Evolutionary conservation across 2,329 filamentous ascomycete genomes (phyloP).

Genomic region (Fusarium abutilonis): DNA sequence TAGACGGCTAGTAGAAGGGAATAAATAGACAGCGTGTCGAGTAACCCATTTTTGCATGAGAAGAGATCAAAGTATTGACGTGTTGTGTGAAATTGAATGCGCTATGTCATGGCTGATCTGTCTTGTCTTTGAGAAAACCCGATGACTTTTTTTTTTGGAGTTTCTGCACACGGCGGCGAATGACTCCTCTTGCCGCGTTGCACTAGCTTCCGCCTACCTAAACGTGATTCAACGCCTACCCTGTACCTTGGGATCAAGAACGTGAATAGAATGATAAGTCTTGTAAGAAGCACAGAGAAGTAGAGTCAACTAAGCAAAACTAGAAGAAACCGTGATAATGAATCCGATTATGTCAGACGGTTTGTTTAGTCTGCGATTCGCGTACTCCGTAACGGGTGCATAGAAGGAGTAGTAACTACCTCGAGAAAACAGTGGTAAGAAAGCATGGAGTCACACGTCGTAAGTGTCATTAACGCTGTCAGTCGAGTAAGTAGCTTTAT

Average conservation of each 20-base stretch:
- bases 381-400: too few species aligned
- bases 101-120: constrained; percentile 11
- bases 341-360: too few species aligned
- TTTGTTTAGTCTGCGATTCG: too few species aligned
- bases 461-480: too few species aligned
- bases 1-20: constrained; percentile 23
- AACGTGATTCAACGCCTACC: constrained; percentile 2
- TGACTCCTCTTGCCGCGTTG: constrained; percentile 34
- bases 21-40: constrained; percentile 33
- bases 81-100: constrained; percentile 6
- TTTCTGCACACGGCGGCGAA: constrained; percentile 16
- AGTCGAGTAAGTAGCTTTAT: too few species aligned
- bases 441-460: too few species aligned
- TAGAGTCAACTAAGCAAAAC: too few species aligned
- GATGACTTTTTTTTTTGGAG: constrained; percentile 26
- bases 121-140: constrained; percentile 2
- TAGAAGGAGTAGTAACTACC: too few species aligned
- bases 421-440: too few species aligned
- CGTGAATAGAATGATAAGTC: too few species aligned
- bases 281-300: too few species aligned
- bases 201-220: constrained; percentile 4
- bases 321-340: too few species aligned
- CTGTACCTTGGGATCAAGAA: constrained; percentile 1
- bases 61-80: not conserved
- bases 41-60: constrained; percentile 48